Percentiles rank a stretch among this genome's conserved stretches.
These are phyloP conservation scores for Cryptosporidium viatorum DNA, from an alignment of 169 alveolate species.

Conservation along the genomic window DNA sequence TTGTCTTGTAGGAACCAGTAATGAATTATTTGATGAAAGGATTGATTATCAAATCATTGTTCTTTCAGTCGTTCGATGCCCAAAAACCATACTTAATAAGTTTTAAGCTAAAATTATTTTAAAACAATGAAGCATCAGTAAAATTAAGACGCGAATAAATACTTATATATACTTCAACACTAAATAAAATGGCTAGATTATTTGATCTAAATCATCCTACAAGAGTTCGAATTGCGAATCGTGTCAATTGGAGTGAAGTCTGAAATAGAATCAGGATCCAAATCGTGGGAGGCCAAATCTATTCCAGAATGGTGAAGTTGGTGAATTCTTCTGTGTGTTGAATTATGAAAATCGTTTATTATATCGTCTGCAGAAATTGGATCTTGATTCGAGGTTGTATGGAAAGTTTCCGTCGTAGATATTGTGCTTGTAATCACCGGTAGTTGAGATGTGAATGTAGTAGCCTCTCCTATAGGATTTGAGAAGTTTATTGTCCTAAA, in stretches of 20 bases:
- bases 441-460: conserved; percentile 39
- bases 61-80: too few relatives aligned
- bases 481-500: conserved; percentile 11
- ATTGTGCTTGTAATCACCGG: conserved; percentile 47
- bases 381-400: neutral
- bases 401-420: conserved; percentile 31
- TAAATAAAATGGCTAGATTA: neutral
- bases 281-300: conserved; percentile 8
- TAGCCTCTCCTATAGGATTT: conserved; percentile 10
- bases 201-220: conserved; percentile 41
- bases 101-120: too few relatives aligned
- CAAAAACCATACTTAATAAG: too few relatives aligned
- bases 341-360: conserved; percentile 35
- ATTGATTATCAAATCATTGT: too few relatives aligned
- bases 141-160: neutral
- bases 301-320: conserved; percentile 46
- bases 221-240: conserved; percentile 14
- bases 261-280: conserved; percentile 53
- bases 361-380: conserved; percentile 11
- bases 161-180: neutral
- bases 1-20: too few relatives aligned
- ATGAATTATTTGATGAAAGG: too few relatives aligned
- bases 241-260: conserved; percentile 68
- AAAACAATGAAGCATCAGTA: too few relatives aligned
- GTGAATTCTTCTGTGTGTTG: conserved; percentile 50